These are phyloP conservation scores for Phylloporus sp. DNA, from an alignment of 768 basidiomycete species.

Conservation along the genomic window DNA sequence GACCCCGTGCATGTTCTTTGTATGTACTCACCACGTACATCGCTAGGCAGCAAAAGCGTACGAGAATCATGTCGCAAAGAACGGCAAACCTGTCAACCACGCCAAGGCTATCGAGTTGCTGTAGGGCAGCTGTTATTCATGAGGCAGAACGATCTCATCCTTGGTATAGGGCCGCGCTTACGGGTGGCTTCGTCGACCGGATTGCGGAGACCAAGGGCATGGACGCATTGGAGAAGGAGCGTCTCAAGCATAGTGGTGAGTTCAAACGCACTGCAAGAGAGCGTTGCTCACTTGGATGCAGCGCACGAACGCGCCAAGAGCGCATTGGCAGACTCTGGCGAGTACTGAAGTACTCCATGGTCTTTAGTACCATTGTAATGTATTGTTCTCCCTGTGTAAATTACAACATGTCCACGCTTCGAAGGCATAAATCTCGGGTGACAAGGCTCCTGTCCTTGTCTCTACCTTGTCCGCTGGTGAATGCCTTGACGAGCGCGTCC, in stretches of 20 bases:
- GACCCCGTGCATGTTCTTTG: too few relatives aligned
- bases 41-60: conserved; percentile 30
- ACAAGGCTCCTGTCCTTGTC: conserved; percentile 75
- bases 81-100: conserved; percentile 24
- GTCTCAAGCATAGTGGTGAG: conserved; percentile 23
- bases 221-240: conserved; percentile 18
- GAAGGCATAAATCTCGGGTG: conserved; percentile 67
- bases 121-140: conserved; percentile 8
- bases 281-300: conserved; percentile 5
- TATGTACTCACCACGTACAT: not conserved
- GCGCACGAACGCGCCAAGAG: conserved; percentile 10
- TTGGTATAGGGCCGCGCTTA: conserved; percentile 20
- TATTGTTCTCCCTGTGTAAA: conserved; percentile 10
- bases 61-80: conserved; percentile 15
- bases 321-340: conserved; percentile 11
- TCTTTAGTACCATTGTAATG: conserved; percentile 1
- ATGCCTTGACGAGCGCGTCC: conserved; percentile 68
- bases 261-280: not conserved
- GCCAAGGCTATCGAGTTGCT: conserved; percentile 20
- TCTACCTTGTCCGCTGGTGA: conserved; percentile 59
- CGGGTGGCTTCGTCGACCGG: conserved; percentile 24
- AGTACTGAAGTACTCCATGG: conserved; percentile 9
- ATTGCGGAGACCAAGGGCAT: conserved; percentile 24
- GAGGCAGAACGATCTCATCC: not conserved
- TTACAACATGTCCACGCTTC: conserved; percentile 62